Evolutionary conservation across 2,329 filamentous ascomycete genomes (phyloP).

Genomic region (Colletotrichum godetiae): DNA sequence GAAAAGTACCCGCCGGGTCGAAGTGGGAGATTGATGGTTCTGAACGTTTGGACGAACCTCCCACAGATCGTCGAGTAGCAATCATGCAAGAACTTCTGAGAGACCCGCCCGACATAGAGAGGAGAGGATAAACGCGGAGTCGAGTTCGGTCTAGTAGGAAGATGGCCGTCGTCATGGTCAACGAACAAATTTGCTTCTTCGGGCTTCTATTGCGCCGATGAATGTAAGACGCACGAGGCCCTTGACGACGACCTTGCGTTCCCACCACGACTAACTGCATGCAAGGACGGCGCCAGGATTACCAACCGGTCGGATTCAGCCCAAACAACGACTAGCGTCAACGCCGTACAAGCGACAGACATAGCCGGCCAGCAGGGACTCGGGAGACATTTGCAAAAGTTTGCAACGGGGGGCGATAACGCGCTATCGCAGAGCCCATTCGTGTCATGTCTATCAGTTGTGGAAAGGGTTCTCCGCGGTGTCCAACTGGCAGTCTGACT

Average conservation of each 20-base stretch:
- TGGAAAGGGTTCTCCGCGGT: neutral
- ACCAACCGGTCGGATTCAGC: neutral
- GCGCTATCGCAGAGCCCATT: neutral
- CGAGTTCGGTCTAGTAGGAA: neutral
- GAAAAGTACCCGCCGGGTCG: neutral
- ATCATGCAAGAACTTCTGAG: neutral
- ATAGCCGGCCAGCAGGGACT: neutral
- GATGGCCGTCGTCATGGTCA: neutral
- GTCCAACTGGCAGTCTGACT: conserved; percentile 7
- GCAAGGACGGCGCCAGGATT: neutral
- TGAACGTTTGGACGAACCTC: conserved; percentile 1
- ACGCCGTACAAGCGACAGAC: neutral
- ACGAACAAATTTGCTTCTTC: neutral
- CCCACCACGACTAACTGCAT: neutral
- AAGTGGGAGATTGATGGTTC: neutral
- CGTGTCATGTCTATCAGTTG: neutral
- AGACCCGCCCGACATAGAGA: too few species aligned
- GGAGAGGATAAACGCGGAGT: neutral
- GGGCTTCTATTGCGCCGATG: neutral
- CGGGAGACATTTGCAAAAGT: neutral
- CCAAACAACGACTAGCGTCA: conserved; percentile 4
- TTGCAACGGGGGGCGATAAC: neutral
- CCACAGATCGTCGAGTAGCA: neutral
- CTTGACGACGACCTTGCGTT: neutral
- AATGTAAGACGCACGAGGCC: neutral